Evolutionary conservation across 139 green algal genomes (phyloP).

Genomic region (Chlamydomonas applanata): DNA sequence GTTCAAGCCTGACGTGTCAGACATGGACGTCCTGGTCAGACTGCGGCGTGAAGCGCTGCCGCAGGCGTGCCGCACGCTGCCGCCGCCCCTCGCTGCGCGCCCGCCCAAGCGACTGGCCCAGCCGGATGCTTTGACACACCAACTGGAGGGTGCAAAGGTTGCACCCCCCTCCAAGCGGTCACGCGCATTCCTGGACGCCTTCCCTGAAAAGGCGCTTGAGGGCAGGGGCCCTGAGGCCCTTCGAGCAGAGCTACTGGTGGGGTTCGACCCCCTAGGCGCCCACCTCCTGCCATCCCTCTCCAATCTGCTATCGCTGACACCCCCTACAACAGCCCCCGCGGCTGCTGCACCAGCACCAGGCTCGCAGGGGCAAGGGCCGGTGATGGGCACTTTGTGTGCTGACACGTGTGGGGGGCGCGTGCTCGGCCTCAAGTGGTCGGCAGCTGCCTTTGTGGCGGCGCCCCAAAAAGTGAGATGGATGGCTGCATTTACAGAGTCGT

Average conservation of each 20-base stretch:
- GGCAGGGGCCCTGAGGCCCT: conserved; percentile 36
- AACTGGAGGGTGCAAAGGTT: neutral
- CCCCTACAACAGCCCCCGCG: neutral
- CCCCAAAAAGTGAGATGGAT: conserved; percentile 1
- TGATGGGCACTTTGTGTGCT: conserved; percentile 56
- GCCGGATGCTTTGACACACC: conserved; percentile 21
- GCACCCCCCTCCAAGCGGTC: conserved; percentile 33
- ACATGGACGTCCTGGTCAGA: conserved; percentile 64
- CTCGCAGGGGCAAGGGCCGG: neutral
- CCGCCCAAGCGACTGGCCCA: neutral
- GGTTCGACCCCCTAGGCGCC: conserved; percentile 64
- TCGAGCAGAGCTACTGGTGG: conserved; percentile 70
- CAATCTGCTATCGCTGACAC: neutral
- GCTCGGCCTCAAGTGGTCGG: conserved; percentile 64
- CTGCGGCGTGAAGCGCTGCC: conserved; percentile 60
- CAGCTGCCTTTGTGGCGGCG: conserved; percentile 34
- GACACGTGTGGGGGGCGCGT: conserved; percentile 51
- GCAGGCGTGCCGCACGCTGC: conserved; percentile 4
- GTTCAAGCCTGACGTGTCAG: conserved; percentile 13
- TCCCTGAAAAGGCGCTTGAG: conserved; percentile 47
- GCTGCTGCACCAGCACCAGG: neutral
- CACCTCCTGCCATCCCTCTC: conserved; percentile 34
- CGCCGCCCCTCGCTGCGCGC: neutral
- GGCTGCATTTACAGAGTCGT: too few species aligned
- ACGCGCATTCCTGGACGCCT: conserved; percentile 37